Evolutionary conservation across 2,329 filamentous ascomycete species (phyloP).

Genomic region (Ophiocordyceps camponoti-saundersi): DNA sequence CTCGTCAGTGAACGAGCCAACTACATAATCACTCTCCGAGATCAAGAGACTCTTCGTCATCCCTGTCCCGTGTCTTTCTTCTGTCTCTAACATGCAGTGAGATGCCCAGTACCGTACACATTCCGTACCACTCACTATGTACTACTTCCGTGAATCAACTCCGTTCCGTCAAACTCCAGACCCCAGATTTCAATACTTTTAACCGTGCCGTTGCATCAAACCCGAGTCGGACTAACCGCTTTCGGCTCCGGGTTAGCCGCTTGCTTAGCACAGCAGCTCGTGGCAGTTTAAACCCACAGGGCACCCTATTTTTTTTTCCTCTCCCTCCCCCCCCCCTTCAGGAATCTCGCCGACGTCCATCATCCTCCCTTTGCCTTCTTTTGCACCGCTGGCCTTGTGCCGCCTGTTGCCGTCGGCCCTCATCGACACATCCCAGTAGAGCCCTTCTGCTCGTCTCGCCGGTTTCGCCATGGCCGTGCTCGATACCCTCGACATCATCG

Average conservation of each 20-base stretch:
- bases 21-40: no score
- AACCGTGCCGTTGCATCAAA: background rate
- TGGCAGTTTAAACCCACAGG: background rate
- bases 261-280: background rate
- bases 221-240: background rate
- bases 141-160: no score
- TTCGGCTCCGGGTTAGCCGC: background rate
- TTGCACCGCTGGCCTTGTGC: background rate
- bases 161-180: background rate
- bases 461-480: constrained; percentile 67
- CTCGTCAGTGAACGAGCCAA: no score
- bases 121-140: no score
- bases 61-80: no score
- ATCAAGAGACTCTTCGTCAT: no score
- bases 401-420: background rate
- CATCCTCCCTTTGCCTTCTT: background rate
- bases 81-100: no score
- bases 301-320: background rate
- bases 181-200: background rate
- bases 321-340: background rate
- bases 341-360: background rate
- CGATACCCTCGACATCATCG: constrained; percentile 86
- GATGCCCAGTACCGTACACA: no score
- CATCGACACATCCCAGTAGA: background rate
- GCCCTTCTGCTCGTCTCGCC: background rate